Conservation (phyloP, 805 yeast species). For the Metschnikowia baotianmanensis region DNA sequence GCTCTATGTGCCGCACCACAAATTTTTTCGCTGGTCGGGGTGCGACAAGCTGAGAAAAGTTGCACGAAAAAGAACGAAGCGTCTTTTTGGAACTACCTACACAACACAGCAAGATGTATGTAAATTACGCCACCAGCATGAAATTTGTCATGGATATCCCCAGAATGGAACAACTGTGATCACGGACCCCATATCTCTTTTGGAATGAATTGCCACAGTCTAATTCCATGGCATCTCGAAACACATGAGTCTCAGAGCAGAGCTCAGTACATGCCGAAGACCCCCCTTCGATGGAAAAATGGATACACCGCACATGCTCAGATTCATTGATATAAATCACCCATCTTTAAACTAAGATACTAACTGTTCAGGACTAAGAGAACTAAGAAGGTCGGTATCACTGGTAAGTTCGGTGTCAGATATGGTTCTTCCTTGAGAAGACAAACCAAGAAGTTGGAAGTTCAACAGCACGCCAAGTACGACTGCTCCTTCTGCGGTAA, state of each 20-base stretch:
- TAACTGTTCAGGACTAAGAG: conserved; percentile 89
- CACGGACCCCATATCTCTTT: not conserved
- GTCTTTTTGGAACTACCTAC: conserved; percentile 15
- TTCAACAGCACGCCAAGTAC: conserved; percentile 98
- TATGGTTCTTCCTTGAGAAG: conserved; percentile 99
- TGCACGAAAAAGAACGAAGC: conserved; percentile 9
- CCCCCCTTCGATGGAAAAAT: not conserved
- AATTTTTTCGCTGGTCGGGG: conserved; percentile 12
- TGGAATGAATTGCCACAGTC: not conserved
- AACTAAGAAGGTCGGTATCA: conserved; percentile 99
- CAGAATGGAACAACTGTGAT: too few relatives aligned
- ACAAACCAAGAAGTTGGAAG: conserved; percentile 98
- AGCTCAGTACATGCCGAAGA: too few relatives aligned
- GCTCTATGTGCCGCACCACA: conserved; percentile 15
- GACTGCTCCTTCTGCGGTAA: conserved; percentile 99
- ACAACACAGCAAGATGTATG: conserved; percentile 23
- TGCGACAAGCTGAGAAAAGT: conserved; percentile 10
- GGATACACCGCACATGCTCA: too few relatives aligned
- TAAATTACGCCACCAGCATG: conserved; percentile 2
- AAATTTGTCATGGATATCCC: not conserved
- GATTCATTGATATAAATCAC: too few relatives aligned
- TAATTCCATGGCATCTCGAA: not conserved
- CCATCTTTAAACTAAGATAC: conserved; percentile 23
- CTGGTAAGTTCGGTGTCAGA: conserved; percentile 99
- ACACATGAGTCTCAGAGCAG: not conserved